Evolutionary conservation across 2,329 filamentous ascomycete genomes (phyloP).

Genomic region (Raffaelea arxii): DNA sequence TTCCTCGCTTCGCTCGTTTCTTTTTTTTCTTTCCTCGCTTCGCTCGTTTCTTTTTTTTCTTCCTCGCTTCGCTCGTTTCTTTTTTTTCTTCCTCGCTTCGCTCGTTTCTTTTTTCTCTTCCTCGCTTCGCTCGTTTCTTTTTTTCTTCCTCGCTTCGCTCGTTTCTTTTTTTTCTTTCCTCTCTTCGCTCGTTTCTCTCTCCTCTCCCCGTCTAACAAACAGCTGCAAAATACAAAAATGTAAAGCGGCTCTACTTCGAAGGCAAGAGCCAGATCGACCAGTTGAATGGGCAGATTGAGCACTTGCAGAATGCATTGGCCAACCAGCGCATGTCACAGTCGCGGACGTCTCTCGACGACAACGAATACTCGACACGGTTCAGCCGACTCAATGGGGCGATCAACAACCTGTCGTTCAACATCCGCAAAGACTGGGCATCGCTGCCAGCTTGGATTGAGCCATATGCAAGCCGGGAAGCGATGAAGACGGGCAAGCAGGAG

Average conservation of each 20-base stretch:
- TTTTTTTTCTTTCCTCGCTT: too few relatives aligned
- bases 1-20: too few relatives aligned
- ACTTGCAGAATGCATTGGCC: constrained; percentile 93
- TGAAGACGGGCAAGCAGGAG: constrained; percentile 84
- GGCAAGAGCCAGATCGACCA: constrained; percentile 87
- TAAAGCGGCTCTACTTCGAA: constrained; percentile 96
- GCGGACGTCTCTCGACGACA: constrained; percentile 88
- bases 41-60: too few relatives aligned
- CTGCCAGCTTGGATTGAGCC: constrained; percentile 72
- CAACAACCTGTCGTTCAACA: constrained; percentile 90
- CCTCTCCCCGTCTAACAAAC: constrained; percentile 8
- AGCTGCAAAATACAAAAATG: constrained; percentile 85
- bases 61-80: too few relatives aligned
- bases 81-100: too few relatives aligned
- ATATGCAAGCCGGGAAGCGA: constrained; percentile 75
- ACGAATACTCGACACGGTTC: constrained; percentile 83
- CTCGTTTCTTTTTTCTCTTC: too few relatives aligned
- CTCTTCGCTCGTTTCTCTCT: too few relatives aligned
- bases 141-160: not conserved
- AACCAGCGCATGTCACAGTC: constrained; percentile 93
- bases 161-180: constrained; percentile 15
- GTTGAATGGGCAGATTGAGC: constrained; percentile 79
- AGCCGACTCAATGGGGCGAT: constrained; percentile 87
- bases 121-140: too few relatives aligned
- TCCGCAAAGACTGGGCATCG: constrained; percentile 84